Conservation (phyloP, 192 early-diverging fungal genomes). For the Entomortierella chlamydospora region DNA sequence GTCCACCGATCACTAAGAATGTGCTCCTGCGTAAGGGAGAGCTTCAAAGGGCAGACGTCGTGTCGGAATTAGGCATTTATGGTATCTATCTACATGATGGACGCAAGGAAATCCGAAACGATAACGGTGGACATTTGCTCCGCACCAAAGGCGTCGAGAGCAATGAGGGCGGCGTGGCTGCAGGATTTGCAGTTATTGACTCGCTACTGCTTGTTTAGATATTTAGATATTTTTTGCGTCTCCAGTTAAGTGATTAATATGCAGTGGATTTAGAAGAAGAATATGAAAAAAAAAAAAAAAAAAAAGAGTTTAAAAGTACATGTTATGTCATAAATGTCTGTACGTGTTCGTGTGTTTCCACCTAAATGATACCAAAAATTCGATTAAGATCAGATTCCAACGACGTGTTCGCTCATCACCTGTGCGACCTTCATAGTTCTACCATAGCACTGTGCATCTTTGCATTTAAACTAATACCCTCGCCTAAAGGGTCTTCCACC, state of each 20-base stretch:
- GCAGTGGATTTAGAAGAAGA: neutral
- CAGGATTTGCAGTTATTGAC: conserved; percentile 95
- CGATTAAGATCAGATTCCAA: too few species aligned
- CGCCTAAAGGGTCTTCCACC: too few species aligned
- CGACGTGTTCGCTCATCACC: too few species aligned
- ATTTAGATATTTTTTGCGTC: neutral
- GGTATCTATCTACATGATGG: conserved; percentile 84
- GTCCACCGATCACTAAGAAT: conserved; percentile 77
- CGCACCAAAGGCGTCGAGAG: conserved; percentile 88
- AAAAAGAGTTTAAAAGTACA: conserved; percentile 1
- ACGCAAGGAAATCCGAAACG: conserved; percentile 71
- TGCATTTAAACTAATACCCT: too few species aligned
- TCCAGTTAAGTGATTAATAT: too few species aligned
- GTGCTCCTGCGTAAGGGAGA: conserved; percentile 83
- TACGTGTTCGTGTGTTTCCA: too few species aligned
- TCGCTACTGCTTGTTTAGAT: conserved; percentile 77
- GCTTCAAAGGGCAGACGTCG: conserved; percentile 75
- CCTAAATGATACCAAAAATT: too few species aligned
- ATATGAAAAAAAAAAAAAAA: conserved; percentile 6
- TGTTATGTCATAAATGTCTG: too few species aligned
- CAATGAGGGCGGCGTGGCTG: conserved; percentile 96
- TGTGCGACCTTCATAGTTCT: too few species aligned
- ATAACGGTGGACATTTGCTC: conserved; percentile 88
- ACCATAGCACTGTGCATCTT: too few species aligned
- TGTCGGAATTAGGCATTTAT: conserved; percentile 95